A percentile compares a stretch with the other conserved stretches of the same genome.
Conservation (phyloP, 192 early-diverging fungal genomes). For the Linderina pennispora region DNA sequence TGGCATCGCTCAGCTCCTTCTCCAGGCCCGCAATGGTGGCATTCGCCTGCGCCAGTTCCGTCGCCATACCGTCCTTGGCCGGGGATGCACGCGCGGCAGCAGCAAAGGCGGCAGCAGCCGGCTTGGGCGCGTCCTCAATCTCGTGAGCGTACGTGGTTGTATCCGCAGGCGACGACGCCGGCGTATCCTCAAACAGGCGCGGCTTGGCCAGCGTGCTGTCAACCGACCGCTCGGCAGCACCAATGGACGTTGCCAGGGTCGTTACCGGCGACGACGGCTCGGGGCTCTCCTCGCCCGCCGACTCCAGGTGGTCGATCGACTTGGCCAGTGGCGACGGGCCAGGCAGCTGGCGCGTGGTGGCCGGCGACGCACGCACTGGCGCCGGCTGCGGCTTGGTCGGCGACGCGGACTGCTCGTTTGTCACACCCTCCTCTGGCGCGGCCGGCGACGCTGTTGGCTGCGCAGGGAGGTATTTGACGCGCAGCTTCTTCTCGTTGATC, state of each 20-base stretch:
- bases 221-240: slow-evolving; percentile 7
- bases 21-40: slow-evolving; percentile 32
- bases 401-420: slow-evolving; percentile 7
- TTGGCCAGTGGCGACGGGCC: slow-evolving; percentile 29
- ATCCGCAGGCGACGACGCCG: slow-evolving; percentile 14
- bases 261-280: slow-evolving; percentile 8
- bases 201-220: background rate
- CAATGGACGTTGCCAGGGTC: slow-evolving; percentile 1
- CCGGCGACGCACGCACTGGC: slow-evolving; percentile 3
- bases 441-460: no score
- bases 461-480: slow-evolving; percentile 53
- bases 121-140: background rate
- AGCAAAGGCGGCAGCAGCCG: slow-evolving; percentile 8
- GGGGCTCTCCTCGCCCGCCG: slow-evolving; percentile 1
- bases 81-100: no score
- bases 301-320: slow-evolving; percentile 5
- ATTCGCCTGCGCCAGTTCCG: slow-evolving; percentile 38
- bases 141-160: slow-evolving; percentile 7
- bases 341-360: slow-evolving; percentile 12
- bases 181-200: slow-evolving; percentile 29
- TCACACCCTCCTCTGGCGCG: background rate
- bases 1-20: slow-evolving; percentile 28
- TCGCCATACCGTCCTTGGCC: no score
- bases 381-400: background rate
- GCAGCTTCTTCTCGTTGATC: slow-evolving; percentile 65